Evolutionary conservation across 2,329 filamentous ascomycete genomes (phyloP), one percentile per base, ranked within the genome.

Genomic region (Neodidymelliopsis sp.): DNA sequence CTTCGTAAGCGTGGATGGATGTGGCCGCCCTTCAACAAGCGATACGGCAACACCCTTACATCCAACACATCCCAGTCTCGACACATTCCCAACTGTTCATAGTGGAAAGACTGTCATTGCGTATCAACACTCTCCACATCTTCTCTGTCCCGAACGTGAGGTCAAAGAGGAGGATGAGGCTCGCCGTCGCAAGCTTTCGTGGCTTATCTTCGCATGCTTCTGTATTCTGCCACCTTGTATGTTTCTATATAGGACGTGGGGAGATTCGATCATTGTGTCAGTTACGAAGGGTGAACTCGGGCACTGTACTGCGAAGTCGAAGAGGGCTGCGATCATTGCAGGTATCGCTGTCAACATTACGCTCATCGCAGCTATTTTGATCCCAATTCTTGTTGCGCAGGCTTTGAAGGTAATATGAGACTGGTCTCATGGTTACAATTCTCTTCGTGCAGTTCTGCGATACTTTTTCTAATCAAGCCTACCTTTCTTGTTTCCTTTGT

Each of bases 211-310:
- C 24, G 60, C 55, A 1, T 42, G 58, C 1, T 74, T 70, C 46
- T 68, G 65, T 36, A 16, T 74, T 2, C 54, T 74, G 11, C 72
- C 72, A 4, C 67, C 72, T 6, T 56, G 66, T 10, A 66, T 74
- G 20, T 57, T 74, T 20, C 60, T 75, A 18, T 73, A 65, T 46
- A 69, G 71, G n/a, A 62, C 60, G 19, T 54, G 57, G 16, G 64
- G 69, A 25, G 72, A 75, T 48, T 40, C 46, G 2, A 43, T 71
- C 33, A 70, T 75, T 9, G 49, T 53, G 9, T 64, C 53, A 2
- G 30, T 65, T 11, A 70, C 71, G 0, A 54, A 67, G 5, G 72
- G 71, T 10, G 56, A 60, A 4, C 53, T 74, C 16, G 57, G 61
- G 6, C 54, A 65, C n/a, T 71, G 65, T 45, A 57, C 65, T 0